Conservation (phyloP, 2,329 filamentous ascomycete species). For the Cryphonectria carpinicola region DNA sequence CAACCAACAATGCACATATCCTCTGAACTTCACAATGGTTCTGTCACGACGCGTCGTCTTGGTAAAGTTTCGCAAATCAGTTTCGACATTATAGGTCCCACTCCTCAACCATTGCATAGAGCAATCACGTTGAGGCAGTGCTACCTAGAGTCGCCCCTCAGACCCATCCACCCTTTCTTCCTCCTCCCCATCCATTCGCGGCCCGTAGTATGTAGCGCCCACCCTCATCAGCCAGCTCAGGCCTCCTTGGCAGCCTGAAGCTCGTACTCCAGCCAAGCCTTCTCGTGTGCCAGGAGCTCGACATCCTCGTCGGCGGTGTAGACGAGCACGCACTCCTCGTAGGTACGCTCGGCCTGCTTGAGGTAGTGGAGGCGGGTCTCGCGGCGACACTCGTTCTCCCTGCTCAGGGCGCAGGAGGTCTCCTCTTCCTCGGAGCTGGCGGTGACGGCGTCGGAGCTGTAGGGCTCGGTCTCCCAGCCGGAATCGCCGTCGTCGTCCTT, state of each 20-base stretch:
- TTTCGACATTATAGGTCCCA: background rate
- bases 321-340: background rate
- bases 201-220: background rate
- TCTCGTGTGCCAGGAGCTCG: slow-evolving; percentile 6
- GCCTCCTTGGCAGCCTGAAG: background rate
- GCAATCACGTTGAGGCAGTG: background rate
- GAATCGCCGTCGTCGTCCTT: background rate
- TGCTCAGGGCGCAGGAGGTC: background rate
- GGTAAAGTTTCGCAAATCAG: background rate
- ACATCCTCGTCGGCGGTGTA: slow-evolving; percentile 6
- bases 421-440: background rate
- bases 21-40: background rate
- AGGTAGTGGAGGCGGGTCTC: slow-evolving; percentile 5
- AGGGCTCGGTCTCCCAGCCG: background rate
- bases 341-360: background rate
- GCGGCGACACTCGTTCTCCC: background rate
- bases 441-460: background rate
- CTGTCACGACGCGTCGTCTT: background rate
- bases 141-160: background rate
- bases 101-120: background rate
- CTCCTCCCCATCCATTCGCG: background rate
- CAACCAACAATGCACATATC: background rate
- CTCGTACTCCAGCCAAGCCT: slow-evolving; percentile 12
- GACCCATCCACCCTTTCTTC: too few relatives aligned
- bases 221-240: background rate